A percentile compares a stretch with the other conserved stretches of the same genome.
phyloP scores from a whole-genome alignment of 2,329 filamentous ascomycete genomes.

The Colletotrichum cordylinicola region DNA sequence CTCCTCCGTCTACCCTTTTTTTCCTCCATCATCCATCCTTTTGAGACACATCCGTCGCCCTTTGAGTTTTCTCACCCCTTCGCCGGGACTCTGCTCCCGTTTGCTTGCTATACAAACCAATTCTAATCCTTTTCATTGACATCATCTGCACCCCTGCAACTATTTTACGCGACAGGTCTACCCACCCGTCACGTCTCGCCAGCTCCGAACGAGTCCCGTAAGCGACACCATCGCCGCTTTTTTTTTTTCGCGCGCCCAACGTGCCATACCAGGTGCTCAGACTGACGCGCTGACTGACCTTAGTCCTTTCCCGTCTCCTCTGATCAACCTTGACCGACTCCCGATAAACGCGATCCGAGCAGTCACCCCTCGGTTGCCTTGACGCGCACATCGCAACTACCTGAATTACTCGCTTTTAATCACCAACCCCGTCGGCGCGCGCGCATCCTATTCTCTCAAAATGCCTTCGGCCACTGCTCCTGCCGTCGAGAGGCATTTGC shows the following conservation, averaged over 20 bases:
- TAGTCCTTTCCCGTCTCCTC: not conserved
- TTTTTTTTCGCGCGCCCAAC: not conserved
- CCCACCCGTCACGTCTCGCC: slow-evolving; percentile 9
- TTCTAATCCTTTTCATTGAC: slow-evolving; percentile 9
- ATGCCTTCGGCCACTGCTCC: slow-evolving; percentile 40
- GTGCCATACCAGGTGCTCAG: not conserved
- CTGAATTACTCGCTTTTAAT: slow-evolving; percentile 1
- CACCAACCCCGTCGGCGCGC: not conserved
- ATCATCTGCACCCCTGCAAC: not conserved
- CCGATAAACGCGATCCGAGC: not conserved
- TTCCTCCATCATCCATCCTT: not conserved
- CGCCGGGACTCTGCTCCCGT: slow-evolving; percentile 1
- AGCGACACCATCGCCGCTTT: slow-evolving; percentile 5
- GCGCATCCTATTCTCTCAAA: not conserved
- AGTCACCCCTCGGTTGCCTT: not conserved
- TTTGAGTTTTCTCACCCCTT: slow-evolving; percentile 1
- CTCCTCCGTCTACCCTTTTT: not conserved
- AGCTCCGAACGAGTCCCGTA: slow-evolving; percentile 6
- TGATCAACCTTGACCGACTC: not conserved
- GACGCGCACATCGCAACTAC: not conserved
- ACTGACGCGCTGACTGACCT: slow-evolving; percentile 7
- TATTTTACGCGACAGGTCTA: slow-evolving; percentile 10
- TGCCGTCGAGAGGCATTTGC: slow-evolving; percentile 52
- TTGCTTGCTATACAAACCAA: slow-evolving; percentile 2
- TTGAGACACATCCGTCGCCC: slow-evolving; percentile 1